Percentiles rank a stretch among this genome's conserved stretches.
These are phyloP conservation scores for Geosmithia putterillii DNA, from an alignment of 2,329 filamentous ascomycete genomes.

Conservation along the genomic window DNA sequence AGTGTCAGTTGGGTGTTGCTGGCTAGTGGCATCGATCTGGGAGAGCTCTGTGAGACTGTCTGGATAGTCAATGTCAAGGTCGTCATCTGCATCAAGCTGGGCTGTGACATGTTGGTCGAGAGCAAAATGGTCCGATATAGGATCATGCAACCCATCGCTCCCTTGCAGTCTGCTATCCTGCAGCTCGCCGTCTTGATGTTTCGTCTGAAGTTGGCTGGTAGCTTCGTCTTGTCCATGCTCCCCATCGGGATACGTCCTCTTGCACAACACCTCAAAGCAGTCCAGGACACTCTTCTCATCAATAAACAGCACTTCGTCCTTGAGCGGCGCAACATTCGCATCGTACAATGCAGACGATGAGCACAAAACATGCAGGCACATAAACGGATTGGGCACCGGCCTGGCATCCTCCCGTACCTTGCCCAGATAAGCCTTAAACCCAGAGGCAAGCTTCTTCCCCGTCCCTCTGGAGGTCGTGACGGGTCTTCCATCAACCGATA, in stretches of 20 bases:
- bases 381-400: slow-evolving; percentile 33
- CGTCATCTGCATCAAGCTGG: background rate
- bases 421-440: slow-evolving; percentile 39
- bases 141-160: too few species aligned
- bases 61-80: background rate
- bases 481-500: slow-evolving; percentile 59
- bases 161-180: too few species aligned
- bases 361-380: slow-evolving; percentile 51
- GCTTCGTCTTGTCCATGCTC: background rate
- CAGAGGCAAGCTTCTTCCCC: slow-evolving; percentile 43
- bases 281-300: slow-evolving; percentile 33
- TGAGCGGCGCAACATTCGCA: slow-evolving; percentile 57
- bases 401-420: slow-evolving; percentile 11
- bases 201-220: background rate
- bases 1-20: background rate
- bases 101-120: background rate
- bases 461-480: slow-evolving; percentile 41
- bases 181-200: background rate
- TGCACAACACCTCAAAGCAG: slow-evolving; percentile 33
- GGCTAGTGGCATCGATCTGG: background rate
- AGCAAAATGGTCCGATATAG: too few species aligned
- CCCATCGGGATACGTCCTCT: slow-evolving; percentile 19
- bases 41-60: background rate
- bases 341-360: slow-evolving; percentile 54
- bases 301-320: slow-evolving; percentile 59